phyloP scores from a whole-genome alignment of 2,329 filamentous ascomycete species.

The Parafenestella ontariensis region DNA sequence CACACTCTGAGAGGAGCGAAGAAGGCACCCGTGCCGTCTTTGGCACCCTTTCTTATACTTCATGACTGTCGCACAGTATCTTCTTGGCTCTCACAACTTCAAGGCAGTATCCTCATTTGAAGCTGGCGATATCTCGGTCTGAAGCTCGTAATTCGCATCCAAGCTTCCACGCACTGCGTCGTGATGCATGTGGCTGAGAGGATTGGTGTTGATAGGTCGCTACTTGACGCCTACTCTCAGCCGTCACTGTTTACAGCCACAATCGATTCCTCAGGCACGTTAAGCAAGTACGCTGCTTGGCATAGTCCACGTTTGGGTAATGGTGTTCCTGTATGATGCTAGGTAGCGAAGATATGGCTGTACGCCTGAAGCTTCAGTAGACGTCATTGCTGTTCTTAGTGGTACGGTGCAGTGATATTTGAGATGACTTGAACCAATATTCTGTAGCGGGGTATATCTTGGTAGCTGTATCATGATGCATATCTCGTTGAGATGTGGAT shows the following conservation, averaged over 20 bases:
- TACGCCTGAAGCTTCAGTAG: background rate
- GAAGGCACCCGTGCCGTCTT: background rate
- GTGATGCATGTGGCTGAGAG: background rate
- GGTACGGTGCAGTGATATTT: too few species aligned
- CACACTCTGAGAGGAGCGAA: background rate
- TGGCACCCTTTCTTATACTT: background rate
- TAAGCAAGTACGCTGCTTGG: conserved; percentile 1
- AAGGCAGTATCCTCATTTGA: background rate
- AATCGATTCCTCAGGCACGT: background rate
- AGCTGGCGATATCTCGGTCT: background rate
- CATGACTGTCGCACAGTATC: background rate
- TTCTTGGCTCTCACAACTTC: background rate
- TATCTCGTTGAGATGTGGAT: too few species aligned
- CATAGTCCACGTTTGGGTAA: background rate
- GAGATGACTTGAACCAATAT: too few species aligned
- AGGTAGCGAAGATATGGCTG: background rate
- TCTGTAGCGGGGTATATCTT: too few species aligned
- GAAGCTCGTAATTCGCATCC: conserved; percentile 4
- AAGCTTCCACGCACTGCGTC: background rate
- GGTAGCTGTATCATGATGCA: too few species aligned
- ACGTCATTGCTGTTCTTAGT: background rate
- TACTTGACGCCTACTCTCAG: background rate
- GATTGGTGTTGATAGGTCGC: background rate
- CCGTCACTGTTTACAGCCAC: background rate
- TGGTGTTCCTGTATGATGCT: background rate